Evolutionary conservation across 2,329 filamentous ascomycete species (phyloP), one percentile per base, ranked within the genome.

Genomic region (Periconia sp.): DNA sequence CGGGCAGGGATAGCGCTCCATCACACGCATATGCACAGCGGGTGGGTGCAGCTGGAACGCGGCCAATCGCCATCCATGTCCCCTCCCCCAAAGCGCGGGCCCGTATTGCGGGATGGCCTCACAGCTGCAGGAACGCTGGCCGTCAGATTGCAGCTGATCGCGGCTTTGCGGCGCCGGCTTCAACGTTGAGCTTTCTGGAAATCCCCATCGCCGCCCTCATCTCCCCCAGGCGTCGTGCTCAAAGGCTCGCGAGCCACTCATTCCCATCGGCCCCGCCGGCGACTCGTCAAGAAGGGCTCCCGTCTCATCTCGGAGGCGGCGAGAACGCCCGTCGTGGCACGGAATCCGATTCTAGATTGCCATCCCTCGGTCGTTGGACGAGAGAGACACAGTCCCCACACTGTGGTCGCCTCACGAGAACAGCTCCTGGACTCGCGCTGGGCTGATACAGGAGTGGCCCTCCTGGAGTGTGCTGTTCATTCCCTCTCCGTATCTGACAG

Each of bases 11-110:
- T 58, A 40, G 43, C 51, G 33, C 57, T 59, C 52, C 52, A 64
- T 66, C 57, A 65, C 65, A 66, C 49, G 65, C 66, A 69, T 66
- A 66, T 68, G 66, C 64, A 68, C 46, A 48, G 55, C 66, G 66
- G 66, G 64, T 64, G 53, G 39, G 46, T 68, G 62, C 66, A 68
- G 56, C 31, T 52, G 38, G 42, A 50, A 61, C 57, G 43, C 46
- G 42, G 17, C 65, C 66, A 67, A 67, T 66, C 46, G 50, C 28
- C 12, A 28, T 31, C 30, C 40, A 25, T 33, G 28, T 13, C 13
- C 30, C 23, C 32, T 40, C 41, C 52, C n/a, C n/a, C n/a, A n/a
- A 59, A 59, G 61, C 48, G 39, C 43, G 10, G 30, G 49, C 40
- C 50, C 57, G 55, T 52, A 56, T 57, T 54, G 64, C 63, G 63